A percentile compares a stretch with the other conserved stretches of the same genome.
Evolutionary conservation across 2,329 filamentous ascomycete species (phyloP).

Genomic region (Beauveria rudraprayagi): DNA sequence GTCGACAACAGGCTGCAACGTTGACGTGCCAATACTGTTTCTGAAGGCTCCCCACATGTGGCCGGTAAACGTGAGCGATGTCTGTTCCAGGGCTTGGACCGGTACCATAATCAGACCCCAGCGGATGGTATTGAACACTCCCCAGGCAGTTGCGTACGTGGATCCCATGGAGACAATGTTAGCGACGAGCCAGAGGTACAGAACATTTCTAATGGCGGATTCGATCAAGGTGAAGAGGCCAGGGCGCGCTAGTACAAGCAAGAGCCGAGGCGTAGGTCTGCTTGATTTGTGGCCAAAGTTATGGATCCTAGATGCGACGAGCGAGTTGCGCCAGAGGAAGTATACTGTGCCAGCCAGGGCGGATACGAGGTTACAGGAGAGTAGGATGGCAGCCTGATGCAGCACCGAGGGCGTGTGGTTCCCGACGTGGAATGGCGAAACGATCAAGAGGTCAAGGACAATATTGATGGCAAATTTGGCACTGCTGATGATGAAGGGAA

Average conservation of each 20-base stretch:
- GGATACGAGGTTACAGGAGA: constrained; percentile 51
- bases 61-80: constrained; percentile 56
- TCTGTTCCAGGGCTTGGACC: constrained; percentile 58
- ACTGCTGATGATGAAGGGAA: constrained; percentile 57
- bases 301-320: not conserved
- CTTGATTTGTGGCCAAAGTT: constrained; percentile 7
- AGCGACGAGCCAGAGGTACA: constrained; percentile 64
- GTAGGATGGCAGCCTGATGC: constrained; percentile 54
- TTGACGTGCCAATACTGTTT: constrained; percentile 18
- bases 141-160: constrained; percentile 65
- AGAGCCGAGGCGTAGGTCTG: constrained; percentile 31
- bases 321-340: constrained; percentile 35
- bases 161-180: constrained; percentile 55
- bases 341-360: constrained; percentile 50
- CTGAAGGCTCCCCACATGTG: constrained; percentile 54
- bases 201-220: constrained; percentile 57
- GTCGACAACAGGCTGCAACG: constrained; percentile 14
- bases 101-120: constrained; percentile 72
- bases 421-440: constrained; percentile 57
- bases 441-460: constrained; percentile 55
- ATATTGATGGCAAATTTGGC: constrained; percentile 61
- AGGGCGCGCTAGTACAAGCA: constrained; percentile 46
- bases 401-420: constrained; percentile 48
- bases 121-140: constrained; percentile 64
- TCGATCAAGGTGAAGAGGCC: constrained; percentile 54